Base-by-base conservation (phyloP, 2,329 filamentous ascomycete species). In the Uncinocarpus reesii region DNA sequence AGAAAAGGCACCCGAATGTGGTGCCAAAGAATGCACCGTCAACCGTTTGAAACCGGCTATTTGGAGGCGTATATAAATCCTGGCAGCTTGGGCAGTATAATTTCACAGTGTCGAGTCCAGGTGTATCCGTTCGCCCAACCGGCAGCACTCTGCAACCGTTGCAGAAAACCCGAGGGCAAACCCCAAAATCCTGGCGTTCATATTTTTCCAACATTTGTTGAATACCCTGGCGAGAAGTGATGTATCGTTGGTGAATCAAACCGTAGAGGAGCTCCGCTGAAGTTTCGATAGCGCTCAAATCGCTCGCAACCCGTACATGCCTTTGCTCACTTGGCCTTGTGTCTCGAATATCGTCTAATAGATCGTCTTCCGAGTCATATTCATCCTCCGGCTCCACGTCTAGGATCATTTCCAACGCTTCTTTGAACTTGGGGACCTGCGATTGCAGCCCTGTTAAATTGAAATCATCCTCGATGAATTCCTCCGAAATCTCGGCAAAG, bases 161-260 rank as follows among this genome's bases (percentile, higher is more conserved):
- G 75, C 92, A 98, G 68, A 90, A 81, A 51, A 90, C 93, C 51
- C 92, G 80, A n/a, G 92, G 92, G 65, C 92, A 98, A 57, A 84
- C 82, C 46, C 92, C 92, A 63, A 98, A 98, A 71, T 98, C 90
- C 53, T 89, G 85, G 42, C 94, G 77, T 67, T 96, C 90, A 72
- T 96, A 98, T 68, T 98, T 98, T 68, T 98, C 92, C 54, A 89
- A 87, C 92, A 98, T 98, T 65, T 95, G 89, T 69, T 96, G 90
- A 60, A 98, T 96, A 45, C 92, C 92, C 2, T 86, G 87, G 51
- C 92, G 79, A 20, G 89, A 95, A 61, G 89, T 96, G 70, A 98
- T 96, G 69, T 95, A 98, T 49, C 92, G 84, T 67, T 96, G 92
- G 70, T 98, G 92, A 66, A 98, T 98, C 51, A 98, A 78, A 34